A percentile compares a stretch with the other conserved stretches of the same genome.
phyloP scores from a whole-genome alignment of 2,329 filamentous ascomycete genomes.

The Trichoderma atroviride region DNA sequence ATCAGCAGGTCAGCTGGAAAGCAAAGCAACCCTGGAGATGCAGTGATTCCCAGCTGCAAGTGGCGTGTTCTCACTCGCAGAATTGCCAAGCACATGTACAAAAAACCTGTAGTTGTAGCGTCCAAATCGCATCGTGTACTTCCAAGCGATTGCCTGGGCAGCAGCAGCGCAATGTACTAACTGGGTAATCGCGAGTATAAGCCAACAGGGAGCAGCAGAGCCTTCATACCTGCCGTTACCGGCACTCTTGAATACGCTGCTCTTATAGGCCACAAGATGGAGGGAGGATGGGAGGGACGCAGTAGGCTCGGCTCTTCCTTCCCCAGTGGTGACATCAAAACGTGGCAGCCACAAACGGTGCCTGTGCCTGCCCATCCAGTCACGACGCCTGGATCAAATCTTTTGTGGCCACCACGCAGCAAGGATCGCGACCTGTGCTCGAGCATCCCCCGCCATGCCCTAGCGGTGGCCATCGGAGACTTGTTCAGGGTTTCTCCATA shows the following conservation, averaged over 20 bases:
- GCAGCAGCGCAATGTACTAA: neutral
- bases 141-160: neutral
- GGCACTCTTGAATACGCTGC: neutral
- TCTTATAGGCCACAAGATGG: neutral
- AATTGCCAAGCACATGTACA: neutral
- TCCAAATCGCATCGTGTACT: neutral
- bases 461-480: conserved; percentile 5
- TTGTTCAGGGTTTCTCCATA: conserved; percentile 12
- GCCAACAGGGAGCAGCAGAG: neutral
- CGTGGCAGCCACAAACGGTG: conserved; percentile 14
- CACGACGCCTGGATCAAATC: conserved; percentile 10
- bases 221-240: neutral
- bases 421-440: conserved; percentile 4
- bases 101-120: neutral
- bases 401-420: conserved; percentile 12
- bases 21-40: neutral
- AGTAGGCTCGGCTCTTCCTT: conserved; percentile 1
- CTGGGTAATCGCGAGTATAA: neutral
- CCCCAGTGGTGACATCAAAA: conserved; percentile 12
- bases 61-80: neutral
- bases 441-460: conserved; percentile 9
- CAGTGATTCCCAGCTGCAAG: neutral
- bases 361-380: conserved; percentile 9
- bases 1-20: neutral
- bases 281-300: neutral